Evolutionary conservation across 495 filamentous ascomycete species (phyloP), one percentile per base, ranked within the genome.

Genomic region (Staphylotrichum longicolle): DNA sequence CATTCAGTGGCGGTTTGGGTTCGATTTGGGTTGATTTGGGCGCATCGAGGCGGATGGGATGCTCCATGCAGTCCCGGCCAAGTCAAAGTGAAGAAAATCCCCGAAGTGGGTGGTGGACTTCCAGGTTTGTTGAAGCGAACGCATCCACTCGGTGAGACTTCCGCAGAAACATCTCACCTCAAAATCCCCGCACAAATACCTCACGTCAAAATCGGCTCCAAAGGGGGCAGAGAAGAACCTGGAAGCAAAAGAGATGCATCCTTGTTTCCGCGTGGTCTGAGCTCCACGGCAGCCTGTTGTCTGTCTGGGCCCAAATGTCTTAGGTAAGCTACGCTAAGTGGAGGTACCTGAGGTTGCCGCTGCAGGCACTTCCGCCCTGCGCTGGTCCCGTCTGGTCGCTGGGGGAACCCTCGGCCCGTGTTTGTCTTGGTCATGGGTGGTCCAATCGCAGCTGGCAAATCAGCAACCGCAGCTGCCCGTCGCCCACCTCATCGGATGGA

Each of bases 391-490:
- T 42, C 39, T 54, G 39, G 63, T 65, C 63, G 59, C 63, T 57
- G 48, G 45, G 59, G 63, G 63, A 65, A 65, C 63, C 63, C 54
- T 37, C 41, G 34, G 50, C 37, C 10, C 6, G 37, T 61, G 58
- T 65, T 65, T 61, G 63, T 55, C 59, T 49, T 15, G 46, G 8
- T 10, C 45, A 33, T 27, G 20, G 20, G 51, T 54, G 58, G 59
- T 34, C 63, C 63, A 65, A 65, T 65, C 54, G 49, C 58, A 61
- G 58, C 55, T 50, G 45, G 46, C 45, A 58, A 57, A 49, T 42
- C 46, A 40, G 35, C 12, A 39, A 37, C 33, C 3, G 32, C 49
- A 32, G 50, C 50, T 46, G 48, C 7, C 40, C 27, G 42, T 56
- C 50, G 20, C 45, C 58, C 54, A 44, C 53, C 58, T 49, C 49